Percentiles rank a stretch among this genome's conserved stretches.
These are phyloP conservation scores for Mikania micrantha DNA, from an alignment of 129 eudicot genomes.

Conservation along the genomic window DNA sequence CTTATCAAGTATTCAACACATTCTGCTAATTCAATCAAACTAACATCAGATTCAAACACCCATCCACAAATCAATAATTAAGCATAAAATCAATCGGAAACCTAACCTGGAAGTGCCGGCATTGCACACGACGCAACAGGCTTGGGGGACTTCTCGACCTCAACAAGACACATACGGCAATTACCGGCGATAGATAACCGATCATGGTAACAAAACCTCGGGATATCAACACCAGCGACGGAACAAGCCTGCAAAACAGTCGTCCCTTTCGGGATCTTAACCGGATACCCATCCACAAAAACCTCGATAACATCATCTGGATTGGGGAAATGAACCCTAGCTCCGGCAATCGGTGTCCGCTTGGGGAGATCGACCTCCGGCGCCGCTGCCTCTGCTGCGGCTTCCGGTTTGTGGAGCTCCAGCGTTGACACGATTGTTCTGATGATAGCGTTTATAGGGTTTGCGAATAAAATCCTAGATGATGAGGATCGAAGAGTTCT, in stretches of 20 bases:
- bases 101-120: slow-evolving; percentile 46
- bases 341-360: slow-evolving; percentile 68
- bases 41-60: not conserved
- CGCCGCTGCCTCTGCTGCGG: slow-evolving; percentile 31
- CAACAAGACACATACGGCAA: slow-evolving; percentile 88
- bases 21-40: not conserved
- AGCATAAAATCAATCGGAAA: too few relatives aligned
- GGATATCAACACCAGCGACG: slow-evolving; percentile 86
- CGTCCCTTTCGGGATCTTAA: slow-evolving; percentile 95
- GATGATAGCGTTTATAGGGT: slow-evolving; percentile 10
- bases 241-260: slow-evolving; percentile 85
- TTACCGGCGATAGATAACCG: slow-evolving; percentile 90
- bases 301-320: slow-evolving; percentile 98
- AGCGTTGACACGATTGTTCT: slow-evolving; percentile 66
- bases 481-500: slow-evolving; percentile 46
- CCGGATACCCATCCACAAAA: slow-evolving; percentile 90
- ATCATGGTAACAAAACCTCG: slow-evolving; percentile 76
- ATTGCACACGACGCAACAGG: slow-evolving; percentile 95
- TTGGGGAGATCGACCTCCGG: slow-evolving; percentile 51
- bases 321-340: slow-evolving; percentile 77
- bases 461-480: slow-evolving; percentile 15
- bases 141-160: slow-evolving; percentile 87
- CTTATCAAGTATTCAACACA: not conserved
- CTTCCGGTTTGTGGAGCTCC: slow-evolving; percentile 56
- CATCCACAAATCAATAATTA: not conserved